phyloP scores from a whole-genome alignment of 108 stramenopile genomes.

The Cyclotella distinguenda region DNA sequence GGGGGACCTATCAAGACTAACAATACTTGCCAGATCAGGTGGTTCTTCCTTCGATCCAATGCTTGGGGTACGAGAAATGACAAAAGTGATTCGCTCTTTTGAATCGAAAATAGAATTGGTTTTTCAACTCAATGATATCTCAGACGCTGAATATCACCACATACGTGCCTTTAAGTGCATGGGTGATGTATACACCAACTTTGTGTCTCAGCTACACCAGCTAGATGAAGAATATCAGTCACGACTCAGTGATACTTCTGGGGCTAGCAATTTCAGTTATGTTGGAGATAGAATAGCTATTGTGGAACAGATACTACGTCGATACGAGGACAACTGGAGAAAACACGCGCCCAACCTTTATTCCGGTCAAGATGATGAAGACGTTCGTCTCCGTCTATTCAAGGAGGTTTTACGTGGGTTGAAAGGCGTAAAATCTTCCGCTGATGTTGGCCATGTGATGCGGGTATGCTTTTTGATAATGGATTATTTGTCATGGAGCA shows the following conservation, averaged over 20 bases:
- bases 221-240: too few species aligned
- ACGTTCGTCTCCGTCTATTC: conserved; percentile 17
- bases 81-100: conserved; percentile 4
- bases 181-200: conserved; percentile 16
- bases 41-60: conserved; percentile 1
- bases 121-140: background rate
- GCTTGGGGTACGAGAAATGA: conserved; percentile 33
- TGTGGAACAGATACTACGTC: conserved; percentile 38
- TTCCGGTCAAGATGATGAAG: conserved; percentile 5
- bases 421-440: conserved; percentile 16
- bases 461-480: conserved; percentile 40
- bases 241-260: background rate
- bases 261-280: background rate
- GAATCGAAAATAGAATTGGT: background rate
- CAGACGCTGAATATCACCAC: background rate
- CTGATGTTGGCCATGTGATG: conserved; percentile 36
- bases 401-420: conserved; percentile 37
- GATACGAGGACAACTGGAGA: conserved; percentile 23
- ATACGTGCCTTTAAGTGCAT: conserved; percentile 9
- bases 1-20: conserved; percentile 23
- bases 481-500: conserved; percentile 32
- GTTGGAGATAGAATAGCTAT: conserved; percentile 21
- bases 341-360: conserved; percentile 4
- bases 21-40: conserved; percentile 2
- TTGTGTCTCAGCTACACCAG: conserved; percentile 28